These are phyloP conservation scores for Dioscorea zingiberensis DNA, from an alignment of 106 monocot genomes.

Conservation along the genomic window DNA sequence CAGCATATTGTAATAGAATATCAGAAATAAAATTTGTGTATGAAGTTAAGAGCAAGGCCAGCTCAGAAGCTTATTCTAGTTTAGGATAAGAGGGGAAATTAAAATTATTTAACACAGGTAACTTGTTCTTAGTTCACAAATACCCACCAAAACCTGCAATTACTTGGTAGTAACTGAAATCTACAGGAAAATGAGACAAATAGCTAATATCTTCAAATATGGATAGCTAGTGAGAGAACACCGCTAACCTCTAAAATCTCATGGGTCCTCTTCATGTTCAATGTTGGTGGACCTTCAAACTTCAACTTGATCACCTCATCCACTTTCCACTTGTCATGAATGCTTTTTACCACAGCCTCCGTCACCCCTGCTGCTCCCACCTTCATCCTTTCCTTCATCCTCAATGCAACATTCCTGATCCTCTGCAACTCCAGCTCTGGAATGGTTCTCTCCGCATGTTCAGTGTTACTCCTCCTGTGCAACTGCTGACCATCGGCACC, in stretches of 20 bases:
- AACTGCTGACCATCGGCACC: not conserved
- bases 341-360: conserved; percentile 54
- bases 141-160: no score
- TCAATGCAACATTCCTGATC: conserved; percentile 68
- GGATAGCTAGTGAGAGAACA: no score
- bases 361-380: conserved; percentile 83
- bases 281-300: conserved; percentile 66
- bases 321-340: conserved; percentile 75
- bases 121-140: no score
- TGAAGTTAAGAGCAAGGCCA: not conserved
- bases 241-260: conserved; percentile 68
- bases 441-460: conserved; percentile 74
- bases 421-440: conserved; percentile 73
- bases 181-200: no score
- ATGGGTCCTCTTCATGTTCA: conserved; percentile 87
- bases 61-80: not conserved
- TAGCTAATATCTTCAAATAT: no score
- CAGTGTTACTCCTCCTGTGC: conserved; percentile 56
- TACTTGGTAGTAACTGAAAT: no score
- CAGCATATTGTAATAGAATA: not conserved
- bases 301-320: conserved; percentile 75
- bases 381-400: conserved; percentile 90
- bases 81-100: not conserved
- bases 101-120: no score
- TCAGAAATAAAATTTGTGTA: not conserved